Evolutionary conservation across 805 yeast genomes (phyloP), one percentile per base, ranked within the genome.

Genomic region (Starmera pachycereana): DNA sequence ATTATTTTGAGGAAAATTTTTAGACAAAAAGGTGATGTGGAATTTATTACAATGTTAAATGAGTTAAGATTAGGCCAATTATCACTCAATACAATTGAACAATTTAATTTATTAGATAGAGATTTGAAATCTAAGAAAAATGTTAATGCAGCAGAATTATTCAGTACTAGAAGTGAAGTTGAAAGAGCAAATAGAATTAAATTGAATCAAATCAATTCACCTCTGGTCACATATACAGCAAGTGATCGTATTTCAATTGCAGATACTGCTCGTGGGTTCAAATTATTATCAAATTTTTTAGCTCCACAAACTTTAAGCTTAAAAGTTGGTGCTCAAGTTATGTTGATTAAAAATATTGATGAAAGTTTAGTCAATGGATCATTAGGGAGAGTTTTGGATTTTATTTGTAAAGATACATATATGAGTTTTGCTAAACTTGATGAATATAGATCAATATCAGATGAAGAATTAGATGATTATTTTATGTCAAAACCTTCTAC

Each of bases 331-430:
- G 86, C 90, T 0, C 92, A 83, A 58, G 94, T 84, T 1, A 83
- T 84, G 90, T 75, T 83, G 68, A 69, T 83, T 36, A 83, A 83
- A 53, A 84, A 84, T 52, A 68, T 78, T 41, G 90, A 81, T 53
- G 80, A 74, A 27, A 69, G 76, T 0, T 63, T 84, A 37, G 92
- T 83, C 10, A 84, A 84, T 60, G 94, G 94, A 0, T 76, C 88
- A 0, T 60, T 83, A 29, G 94, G 94, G 0, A 78, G 68, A 48
- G 81, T 84, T 1, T 57, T 78, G 33, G 81, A 69, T 43, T 78
- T 77, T 46, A 58, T 73, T 29, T 77, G 73, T 50, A 66, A 70
- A 14, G 69, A 66, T 30, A 72, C 80, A 0, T 74, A 68, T 45
- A 42, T 60, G 45, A 61, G 68, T 38, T 69, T 61, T 41, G 57